Evolutionary conservation across 2,329 filamentous ascomycete species (phyloP).

Genomic region (Cadophora sp.): DNA sequence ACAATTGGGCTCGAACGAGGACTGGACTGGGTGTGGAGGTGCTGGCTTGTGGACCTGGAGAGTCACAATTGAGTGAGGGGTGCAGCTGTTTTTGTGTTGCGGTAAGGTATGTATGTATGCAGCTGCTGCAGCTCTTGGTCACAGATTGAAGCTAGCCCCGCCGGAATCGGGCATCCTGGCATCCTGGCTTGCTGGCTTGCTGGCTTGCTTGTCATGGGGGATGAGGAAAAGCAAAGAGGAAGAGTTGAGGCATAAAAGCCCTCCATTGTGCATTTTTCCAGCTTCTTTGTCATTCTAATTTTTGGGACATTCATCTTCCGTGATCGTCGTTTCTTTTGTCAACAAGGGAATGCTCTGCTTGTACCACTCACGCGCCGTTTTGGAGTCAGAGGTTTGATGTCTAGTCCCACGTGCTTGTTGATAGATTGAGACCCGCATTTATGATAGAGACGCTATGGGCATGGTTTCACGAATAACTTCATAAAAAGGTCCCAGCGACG

Average conservation of each 20-base stretch:
- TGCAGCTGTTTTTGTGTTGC: conserved; percentile 15
- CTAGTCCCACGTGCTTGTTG: not conserved
- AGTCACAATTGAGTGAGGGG: conserved; percentile 13
- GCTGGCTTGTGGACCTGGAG: not conserved
- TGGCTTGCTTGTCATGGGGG: conserved; percentile 12
- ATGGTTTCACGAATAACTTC: conserved; percentile 27
- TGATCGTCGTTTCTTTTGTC: conserved; percentile 1
- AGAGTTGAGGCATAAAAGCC: not conserved
- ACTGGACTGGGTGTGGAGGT: not conserved
- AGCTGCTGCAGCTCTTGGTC: conserved; percentile 26
- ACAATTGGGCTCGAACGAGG: not conserved
- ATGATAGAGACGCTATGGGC: conserved; percentile 17
- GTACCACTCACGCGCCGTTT: not conserved
- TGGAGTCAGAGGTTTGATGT: conserved; percentile 1
- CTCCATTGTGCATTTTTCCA: conserved; percentile 6
- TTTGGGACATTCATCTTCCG: not conserved
- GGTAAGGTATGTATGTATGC: no score
- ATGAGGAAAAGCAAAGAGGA: not conserved
- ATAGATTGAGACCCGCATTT: conserved; percentile 24
- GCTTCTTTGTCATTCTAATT: not conserved
- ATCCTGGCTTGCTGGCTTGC: no score
- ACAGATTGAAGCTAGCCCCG: conserved; percentile 13
- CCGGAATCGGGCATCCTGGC: conserved; percentile 13
- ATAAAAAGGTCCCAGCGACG: conserved; percentile 20
- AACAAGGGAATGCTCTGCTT: not conserved